Evolutionary conservation across 441 rosid genomes (phyloP).

Genomic region (Populus hybrid): DNA sequence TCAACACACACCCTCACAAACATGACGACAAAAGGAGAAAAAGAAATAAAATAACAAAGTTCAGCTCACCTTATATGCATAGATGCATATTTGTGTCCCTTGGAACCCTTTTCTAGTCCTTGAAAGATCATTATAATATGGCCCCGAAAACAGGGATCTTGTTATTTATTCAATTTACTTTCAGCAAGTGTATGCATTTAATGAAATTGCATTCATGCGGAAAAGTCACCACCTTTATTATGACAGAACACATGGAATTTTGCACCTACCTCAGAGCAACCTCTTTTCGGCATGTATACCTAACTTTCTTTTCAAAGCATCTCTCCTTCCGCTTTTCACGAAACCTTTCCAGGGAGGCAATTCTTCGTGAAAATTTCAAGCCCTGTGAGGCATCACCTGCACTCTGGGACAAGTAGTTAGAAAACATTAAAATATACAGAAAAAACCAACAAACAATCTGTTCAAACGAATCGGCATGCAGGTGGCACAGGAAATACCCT

Average conservation of each 20-base stretch:
- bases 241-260: not conserved
- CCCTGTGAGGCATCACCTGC: slow-evolving; percentile 35
- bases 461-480: not conserved
- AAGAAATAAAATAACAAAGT: not conserved
- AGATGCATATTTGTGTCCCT: not conserved
- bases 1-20: not conserved
- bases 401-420: slow-evolving; percentile 27
- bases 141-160: not conserved
- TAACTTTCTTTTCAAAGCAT: slow-evolving; percentile 54
- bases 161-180: no score
- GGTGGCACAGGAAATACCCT: slow-evolving; percentile 24
- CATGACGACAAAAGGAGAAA: not conserved
- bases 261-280: slow-evolving; percentile 50
- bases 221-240: not conserved
- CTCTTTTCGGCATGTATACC: slow-evolving; percentile 48
- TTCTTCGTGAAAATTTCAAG: slow-evolving; percentile 46
- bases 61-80: not conserved
- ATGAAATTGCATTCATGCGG: not conserved
- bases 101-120: not conserved
- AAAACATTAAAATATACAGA: slow-evolving; percentile 16
- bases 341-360: slow-evolving; percentile 48
- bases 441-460: not conserved
- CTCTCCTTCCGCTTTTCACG: slow-evolving; percentile 59
- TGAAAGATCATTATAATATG: not conserved
- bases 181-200: not conserved